These are phyloP conservation scores for Curvularia sp. DNA, from an alignment of 2,329 filamentous ascomycete genomes.

Conservation along the genomic window DNA sequence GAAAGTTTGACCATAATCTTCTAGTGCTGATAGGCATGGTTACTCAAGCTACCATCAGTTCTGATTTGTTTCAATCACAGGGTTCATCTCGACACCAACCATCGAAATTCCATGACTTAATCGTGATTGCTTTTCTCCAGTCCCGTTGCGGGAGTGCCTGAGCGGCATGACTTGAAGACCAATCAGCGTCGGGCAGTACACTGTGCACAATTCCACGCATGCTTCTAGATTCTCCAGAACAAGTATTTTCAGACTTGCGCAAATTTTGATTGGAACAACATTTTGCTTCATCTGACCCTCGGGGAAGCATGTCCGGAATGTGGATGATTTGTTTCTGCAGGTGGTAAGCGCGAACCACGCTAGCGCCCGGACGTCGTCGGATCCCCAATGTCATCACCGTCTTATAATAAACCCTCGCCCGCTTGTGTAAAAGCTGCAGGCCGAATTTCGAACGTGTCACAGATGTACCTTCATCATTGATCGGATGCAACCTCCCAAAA, in stretches of 20 bases:
- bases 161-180: background rate
- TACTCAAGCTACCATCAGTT: too few relatives aligned
- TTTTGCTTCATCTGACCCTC: background rate
- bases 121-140: background rate
- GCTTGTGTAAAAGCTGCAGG: background rate
- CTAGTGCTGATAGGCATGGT: too few relatives aligned
- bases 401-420: constrained; percentile 9
- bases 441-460: background rate
- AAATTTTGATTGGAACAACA: background rate
- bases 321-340: constrained; percentile 13
- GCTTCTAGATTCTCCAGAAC: background rate
- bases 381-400: constrained; percentile 18
- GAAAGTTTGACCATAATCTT: too few relatives aligned
- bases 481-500: background rate
- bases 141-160: background rate
- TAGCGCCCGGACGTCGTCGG: constrained; percentile 15
- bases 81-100: background rate
- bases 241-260: background rate
- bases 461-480: background rate
- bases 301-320: background rate
- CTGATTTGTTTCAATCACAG: too few relatives aligned
- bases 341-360: constrained; percentile 16
- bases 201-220: background rate
- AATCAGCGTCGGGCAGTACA: background rate
- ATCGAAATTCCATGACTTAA: background rate